Conservation (phyloP, 2,329 filamentous ascomycete species). For the Apiospora hydei region DNA sequence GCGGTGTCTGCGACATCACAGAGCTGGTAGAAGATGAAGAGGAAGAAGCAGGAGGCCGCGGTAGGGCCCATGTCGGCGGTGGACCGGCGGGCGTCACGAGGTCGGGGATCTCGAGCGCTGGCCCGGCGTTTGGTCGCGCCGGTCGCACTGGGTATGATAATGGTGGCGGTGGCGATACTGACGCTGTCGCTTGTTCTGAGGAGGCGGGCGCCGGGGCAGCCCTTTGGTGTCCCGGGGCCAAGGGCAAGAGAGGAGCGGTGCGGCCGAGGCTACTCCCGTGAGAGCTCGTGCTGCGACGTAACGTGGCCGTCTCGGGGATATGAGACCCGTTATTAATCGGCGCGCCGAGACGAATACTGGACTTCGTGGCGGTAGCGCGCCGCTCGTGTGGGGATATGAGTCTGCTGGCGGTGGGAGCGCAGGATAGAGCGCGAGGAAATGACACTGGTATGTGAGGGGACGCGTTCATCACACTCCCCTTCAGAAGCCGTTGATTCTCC, state of each 20-base stretch:
- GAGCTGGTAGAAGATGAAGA: conserved; percentile 8
- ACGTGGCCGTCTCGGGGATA: conserved; percentile 32
- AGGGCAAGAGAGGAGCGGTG: background rate
- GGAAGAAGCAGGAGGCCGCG: conserved; percentile 37
- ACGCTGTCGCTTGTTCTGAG: background rate
- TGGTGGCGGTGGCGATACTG: conserved; percentile 25
- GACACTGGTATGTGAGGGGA: background rate
- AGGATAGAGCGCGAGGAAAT: conserved; percentile 41
- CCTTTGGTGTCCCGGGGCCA: background rate
- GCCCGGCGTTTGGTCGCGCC: conserved; percentile 44
- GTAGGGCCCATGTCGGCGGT: conserved; percentile 54
- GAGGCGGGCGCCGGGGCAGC: no score
- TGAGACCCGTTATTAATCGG: conserved; percentile 30
- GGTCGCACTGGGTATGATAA: conserved; percentile 45
- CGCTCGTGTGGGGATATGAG: conserved; percentile 45
- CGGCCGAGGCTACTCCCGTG: conserved; percentile 26
- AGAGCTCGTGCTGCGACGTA: conserved; percentile 29
- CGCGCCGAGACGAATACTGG: background rate
- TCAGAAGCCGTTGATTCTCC: background rate
- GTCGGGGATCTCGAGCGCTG: conserved; percentile 47
- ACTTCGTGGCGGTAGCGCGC: conserved; percentile 29
- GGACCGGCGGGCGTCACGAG: conserved; percentile 47
- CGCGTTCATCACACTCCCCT: background rate
- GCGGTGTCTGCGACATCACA: conserved; percentile 25
- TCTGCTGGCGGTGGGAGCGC: conserved; percentile 46